Conservation (phyloP, 805 yeast species). For the Candida pseudofarinosa region DNA sequence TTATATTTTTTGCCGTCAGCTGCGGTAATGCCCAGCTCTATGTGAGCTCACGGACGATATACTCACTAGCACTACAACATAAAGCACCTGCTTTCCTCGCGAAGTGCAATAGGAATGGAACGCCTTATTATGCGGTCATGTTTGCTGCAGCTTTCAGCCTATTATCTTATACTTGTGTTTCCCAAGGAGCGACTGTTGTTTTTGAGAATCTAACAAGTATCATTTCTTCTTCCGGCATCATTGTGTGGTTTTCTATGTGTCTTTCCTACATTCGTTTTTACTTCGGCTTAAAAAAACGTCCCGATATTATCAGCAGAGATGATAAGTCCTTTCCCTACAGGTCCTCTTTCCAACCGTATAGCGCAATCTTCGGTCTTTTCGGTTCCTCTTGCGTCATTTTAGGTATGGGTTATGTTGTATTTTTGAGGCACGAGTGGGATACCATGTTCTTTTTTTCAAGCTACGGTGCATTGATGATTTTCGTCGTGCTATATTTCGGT, state of each 20-base stretch:
- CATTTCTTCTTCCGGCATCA: conserved; percentile 68
- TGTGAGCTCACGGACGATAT: conserved; percentile 40
- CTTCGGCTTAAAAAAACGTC: conserved; percentile 55
- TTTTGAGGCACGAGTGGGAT: conserved; percentile 55
- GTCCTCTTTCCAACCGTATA: conserved; percentile 67
- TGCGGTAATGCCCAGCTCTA: conserved; percentile 45
- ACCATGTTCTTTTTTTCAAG: conserved; percentile 59
- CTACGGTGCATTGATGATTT: conserved; percentile 57
- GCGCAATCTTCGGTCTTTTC: conserved; percentile 58
- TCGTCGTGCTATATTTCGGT: conserved; percentile 46
- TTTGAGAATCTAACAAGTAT: conserved; percentile 66
- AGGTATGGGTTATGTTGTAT: conserved; percentile 60
- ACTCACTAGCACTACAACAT: conserved; percentile 44
- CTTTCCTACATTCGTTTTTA: conserved; percentile 60
- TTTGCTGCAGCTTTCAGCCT: conserved; percentile 59
- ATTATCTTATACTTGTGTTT: conserved; percentile 57
- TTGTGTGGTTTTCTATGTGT: conserved; percentile 78
- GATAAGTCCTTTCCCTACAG: conserved; percentile 64
- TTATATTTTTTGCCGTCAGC: conserved; percentile 44
- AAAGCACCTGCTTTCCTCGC: conserved; percentile 61
- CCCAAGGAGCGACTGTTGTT: conserved; percentile 53
- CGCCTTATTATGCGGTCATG: conserved; percentile 68
- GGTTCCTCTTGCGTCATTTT: conserved; percentile 50
- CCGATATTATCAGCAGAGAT: conserved; percentile 61
- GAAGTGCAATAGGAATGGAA: conserved; percentile 59